Base-by-base conservation (phyloP, 306 rosid species). In the Rosa lucieae region DNA sequence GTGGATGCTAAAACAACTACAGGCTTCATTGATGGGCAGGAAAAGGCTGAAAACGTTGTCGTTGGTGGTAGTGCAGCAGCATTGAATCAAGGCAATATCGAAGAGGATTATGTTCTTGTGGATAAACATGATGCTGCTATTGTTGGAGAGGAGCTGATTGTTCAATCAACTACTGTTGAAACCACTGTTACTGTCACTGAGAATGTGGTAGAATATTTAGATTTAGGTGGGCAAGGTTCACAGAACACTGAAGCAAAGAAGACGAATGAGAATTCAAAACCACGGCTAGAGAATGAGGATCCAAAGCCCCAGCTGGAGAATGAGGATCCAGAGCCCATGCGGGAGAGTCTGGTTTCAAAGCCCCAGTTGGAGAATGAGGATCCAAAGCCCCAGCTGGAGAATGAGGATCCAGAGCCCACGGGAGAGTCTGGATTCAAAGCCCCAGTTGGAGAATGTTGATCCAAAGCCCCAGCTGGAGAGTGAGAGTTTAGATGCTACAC, bases 401-500 rank as follows among this genome's bases (percentile, higher is more conserved):
- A 77, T 79, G 86, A 46, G 74, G 89, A 74, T 78, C 52, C 81
- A 32, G 75, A 85, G 74, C 76, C 79, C 77, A 80, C 82, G 84
- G 77, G 90, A 82, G 74, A 86, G 40, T 80, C 90, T 74, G 72
- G 84, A 80, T 67, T 51, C 78, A 81, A 83, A 83, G 81, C 67
- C 21, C 82, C 96, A 72, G 86, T 84, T 85, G 76, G 90, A 83
- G 77, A 80, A 1, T 82, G 87, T 82, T 53, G 87, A 80, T 79
- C 62, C 83, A 53, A 88, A 79, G 83, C 78, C 87, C 84, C 92
- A 78, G 73, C 48, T 80, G 80, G 91, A 92, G 79, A 77, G 44
- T 89, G 89, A 85, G 76, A 39, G 32, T 87, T 77, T 78, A 75
- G 81, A 89, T 91, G 86, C 92, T 76, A 77, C 69, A 17, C 43